phyloP scores from a whole-genome alignment of 129 eudicot species.

The Dittrichia graveolens region DNA sequence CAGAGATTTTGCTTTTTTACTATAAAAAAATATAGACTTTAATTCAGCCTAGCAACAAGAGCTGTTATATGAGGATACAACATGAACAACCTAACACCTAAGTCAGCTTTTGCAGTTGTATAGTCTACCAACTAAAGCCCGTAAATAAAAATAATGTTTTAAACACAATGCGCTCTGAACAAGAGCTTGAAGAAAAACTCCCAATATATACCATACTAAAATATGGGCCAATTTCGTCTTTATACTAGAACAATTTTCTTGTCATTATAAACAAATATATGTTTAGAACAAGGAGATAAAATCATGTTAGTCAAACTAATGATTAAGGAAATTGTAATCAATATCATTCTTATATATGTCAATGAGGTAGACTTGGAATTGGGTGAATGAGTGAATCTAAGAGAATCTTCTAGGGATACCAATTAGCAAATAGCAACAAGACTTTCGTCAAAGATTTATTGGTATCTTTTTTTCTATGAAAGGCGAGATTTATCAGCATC shows the following conservation, averaged over 20 bases:
- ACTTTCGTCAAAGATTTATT: too few species aligned
- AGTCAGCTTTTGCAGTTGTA: not conserved
- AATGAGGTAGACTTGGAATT: not conserved
- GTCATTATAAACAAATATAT: too few species aligned
- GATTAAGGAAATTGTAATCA: not conserved
- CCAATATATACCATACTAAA: not conserved
- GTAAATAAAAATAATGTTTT: not conserved
- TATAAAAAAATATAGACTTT: not conserved
- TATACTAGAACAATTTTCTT: not conserved
- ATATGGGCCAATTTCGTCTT: not conserved
- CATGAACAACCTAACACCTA: not conserved
- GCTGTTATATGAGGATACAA: not conserved
- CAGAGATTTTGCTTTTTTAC: not conserved
- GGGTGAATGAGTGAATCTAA: not conserved
- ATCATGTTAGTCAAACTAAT: too few species aligned
- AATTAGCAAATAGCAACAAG: not conserved
- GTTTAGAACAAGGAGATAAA: too few species aligned
- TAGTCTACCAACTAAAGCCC: constrained; percentile 15
- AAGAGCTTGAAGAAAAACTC: not conserved
- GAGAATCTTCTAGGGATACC: not conserved
- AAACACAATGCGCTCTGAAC: not conserved
- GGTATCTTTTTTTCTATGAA: too few species aligned
- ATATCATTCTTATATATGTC: not conserved
- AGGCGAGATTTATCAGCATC: not conserved
- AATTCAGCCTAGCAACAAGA: constrained; percentile 13